Evolutionary conservation across 208 protist species (phyloP).

Genomic region (Trypanosoma theileri): DNA sequence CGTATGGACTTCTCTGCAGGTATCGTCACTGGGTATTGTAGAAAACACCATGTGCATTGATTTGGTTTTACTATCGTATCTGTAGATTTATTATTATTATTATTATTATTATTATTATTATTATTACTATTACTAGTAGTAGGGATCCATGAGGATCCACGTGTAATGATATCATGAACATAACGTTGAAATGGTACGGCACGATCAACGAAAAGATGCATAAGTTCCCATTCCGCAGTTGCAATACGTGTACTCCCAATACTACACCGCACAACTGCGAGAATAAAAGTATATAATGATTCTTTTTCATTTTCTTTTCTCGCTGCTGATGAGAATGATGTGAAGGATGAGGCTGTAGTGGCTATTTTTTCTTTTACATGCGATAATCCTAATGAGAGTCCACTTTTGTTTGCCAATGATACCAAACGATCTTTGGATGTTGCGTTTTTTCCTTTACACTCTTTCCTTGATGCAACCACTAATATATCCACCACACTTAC

Average conservation of each 20-base stretch:
- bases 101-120: neutral
- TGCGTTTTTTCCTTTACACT: neutral
- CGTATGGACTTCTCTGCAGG: too few relatives aligned
- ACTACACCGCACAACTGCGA: slow-evolving; percentile 23
- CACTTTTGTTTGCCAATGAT: neutral
- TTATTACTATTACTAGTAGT: neutral
- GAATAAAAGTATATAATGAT: slow-evolving; percentile 25
- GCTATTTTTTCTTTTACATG: neutral
- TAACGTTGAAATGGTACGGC: slow-evolving; percentile 24
- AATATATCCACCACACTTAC: slow-evolving; percentile 7
- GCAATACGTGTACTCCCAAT: neutral
- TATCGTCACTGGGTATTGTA: neutral
- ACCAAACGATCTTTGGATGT: neutral
- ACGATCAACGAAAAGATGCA: slow-evolving; percentile 28
- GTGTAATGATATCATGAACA: neutral
- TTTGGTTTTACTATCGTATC: slow-evolving; percentile 5
- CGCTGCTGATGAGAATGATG: neutral
- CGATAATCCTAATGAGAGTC: neutral
- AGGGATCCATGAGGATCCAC: neutral
- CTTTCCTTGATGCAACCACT: slow-evolving; percentile 10
- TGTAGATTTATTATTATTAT: neutral
- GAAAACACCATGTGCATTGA: slow-evolving; percentile 25
- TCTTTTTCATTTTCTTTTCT: neutral
- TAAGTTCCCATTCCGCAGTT: slow-evolving; percentile 18
- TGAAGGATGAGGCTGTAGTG: too few relatives aligned